Evolutionary conservation across 768 basidiomycete genomes (phyloP).

Genomic region (Kwoniella heveanensis): DNA sequence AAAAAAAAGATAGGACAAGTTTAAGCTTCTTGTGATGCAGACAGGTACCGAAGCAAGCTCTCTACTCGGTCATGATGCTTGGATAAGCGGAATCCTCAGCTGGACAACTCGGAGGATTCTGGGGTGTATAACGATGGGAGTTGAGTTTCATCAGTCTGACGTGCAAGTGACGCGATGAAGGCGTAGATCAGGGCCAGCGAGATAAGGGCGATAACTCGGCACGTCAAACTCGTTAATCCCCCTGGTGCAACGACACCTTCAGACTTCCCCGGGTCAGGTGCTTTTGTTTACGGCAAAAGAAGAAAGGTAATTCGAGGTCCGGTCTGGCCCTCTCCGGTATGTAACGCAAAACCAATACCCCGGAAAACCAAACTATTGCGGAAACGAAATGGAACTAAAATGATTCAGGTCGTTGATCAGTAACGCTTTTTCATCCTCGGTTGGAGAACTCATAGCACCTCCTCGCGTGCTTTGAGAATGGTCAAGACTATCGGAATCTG

Average conservation of each 20-base stretch:
- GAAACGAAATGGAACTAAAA: background rate
- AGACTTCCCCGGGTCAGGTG: background rate
- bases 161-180: slow-evolving; percentile 1
- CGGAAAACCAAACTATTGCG: background rate
- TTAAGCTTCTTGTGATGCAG: too few species aligned
- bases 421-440: background rate
- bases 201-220: background rate
- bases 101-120: background rate
- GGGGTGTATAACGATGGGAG: too few species aligned
- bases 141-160: background rate
- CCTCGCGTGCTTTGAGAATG: too few species aligned
- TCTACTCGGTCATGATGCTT: too few species aligned
- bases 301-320: too few species aligned
- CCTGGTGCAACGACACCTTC: background rate
- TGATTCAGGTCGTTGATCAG: background rate
- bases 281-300: background rate
- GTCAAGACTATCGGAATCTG: too few species aligned
- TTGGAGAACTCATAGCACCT: too few species aligned
- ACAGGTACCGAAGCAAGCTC: too few species aligned
- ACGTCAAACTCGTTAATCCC: too few species aligned
- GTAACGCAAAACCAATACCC: too few species aligned
- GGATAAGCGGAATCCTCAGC: background rate
- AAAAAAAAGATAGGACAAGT: too few species aligned
- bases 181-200: background rate
- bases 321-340: too few species aligned